Evolutionary conservation across 1,284 basidiomycete species (phyloP).

Genomic region (Leccinum huronense): DNA sequence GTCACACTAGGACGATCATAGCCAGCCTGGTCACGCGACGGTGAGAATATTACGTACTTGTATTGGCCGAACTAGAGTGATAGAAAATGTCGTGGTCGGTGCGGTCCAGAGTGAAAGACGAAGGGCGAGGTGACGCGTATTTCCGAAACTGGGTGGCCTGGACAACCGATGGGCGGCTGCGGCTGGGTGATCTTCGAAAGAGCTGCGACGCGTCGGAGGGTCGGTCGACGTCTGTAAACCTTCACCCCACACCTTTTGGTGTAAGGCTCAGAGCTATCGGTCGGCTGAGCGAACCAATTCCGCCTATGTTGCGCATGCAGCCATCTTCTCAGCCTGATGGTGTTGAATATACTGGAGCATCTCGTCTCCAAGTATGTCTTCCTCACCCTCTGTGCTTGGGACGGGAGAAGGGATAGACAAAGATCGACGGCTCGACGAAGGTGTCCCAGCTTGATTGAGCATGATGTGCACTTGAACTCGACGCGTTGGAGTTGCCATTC

Average conservation of each 20-base stretch:
- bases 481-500: slow-evolving; percentile 39
- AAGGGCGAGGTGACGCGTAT: too few species aligned
- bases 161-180: slow-evolving; percentile 30
- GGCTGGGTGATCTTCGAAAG: slow-evolving; percentile 60
- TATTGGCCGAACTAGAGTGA: too few species aligned
- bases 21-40: too few species aligned
- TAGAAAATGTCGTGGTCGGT: too few species aligned
- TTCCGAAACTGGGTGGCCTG: too few species aligned
- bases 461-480: slow-evolving; percentile 52
- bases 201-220: slow-evolving; percentile 40
- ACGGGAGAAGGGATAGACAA: slow-evolving; percentile 79
- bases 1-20: too few species aligned
- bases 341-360: slow-evolving; percentile 94
- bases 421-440: slow-evolving; percentile 72
- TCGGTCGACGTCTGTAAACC: slow-evolving; percentile 5
- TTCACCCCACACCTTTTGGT: slow-evolving; percentile 62
- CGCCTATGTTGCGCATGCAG: slow-evolving; percentile 78
- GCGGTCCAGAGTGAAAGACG: too few species aligned
- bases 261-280: slow-evolving; percentile 73
- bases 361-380: slow-evolving; percentile 91
- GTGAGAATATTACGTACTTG: too few species aligned
- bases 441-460: slow-evolving; percentile 49
- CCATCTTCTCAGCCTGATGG: slow-evolving; percentile 85
- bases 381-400: slow-evolving; percentile 78
- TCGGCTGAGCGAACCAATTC: slow-evolving; percentile 85